phyloP scores from a whole-genome alignment of 257 asterid species.

The Solanum chilense region DNA sequence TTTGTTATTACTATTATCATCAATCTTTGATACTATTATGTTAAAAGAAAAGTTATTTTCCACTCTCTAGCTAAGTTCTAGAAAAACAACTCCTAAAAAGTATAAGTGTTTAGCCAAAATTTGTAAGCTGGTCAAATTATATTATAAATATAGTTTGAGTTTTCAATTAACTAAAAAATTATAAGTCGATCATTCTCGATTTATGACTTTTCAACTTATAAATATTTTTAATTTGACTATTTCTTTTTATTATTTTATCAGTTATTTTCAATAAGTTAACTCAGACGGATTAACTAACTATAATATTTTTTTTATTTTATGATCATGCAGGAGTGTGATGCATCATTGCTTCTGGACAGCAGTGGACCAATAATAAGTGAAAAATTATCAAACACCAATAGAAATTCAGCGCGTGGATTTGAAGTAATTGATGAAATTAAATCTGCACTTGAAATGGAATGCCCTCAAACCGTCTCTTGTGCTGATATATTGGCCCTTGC shows the following conservation, averaged over 20 bases:
- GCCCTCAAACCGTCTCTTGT: conserved; percentile 85
- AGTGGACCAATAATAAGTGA: conserved; percentile 42
- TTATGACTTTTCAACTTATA: not conserved
- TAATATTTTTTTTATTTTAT: not conserved
- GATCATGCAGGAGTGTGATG: conserved; percentile 74
- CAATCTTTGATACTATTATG: too few species aligned
- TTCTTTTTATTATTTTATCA: not conserved
- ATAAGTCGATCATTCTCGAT: not conserved
- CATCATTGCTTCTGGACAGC: conserved; percentile 70
- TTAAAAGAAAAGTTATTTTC: not conserved
- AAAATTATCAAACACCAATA: conserved; percentile 58
- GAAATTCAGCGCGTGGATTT: conserved; percentile 71
- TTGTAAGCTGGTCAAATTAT: not conserved
- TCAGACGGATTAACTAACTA: not conserved
- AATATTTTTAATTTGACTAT: not conserved
- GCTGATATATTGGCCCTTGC: conserved; percentile 75
- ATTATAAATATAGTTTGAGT: not conserved
- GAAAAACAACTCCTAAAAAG: not conserved
- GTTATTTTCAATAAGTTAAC: not conserved
- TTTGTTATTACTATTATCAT: too few species aligned
- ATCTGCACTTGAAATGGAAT: conserved; percentile 55
- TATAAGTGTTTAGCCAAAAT: not conserved
- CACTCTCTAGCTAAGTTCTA: not conserved
- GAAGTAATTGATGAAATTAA: conserved; percentile 81
- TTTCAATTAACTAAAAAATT: too few species aligned